phyloP scores from a whole-genome alignment of 2,329 filamentous ascomycete species.

The Alternaria metachromatica region DNA sequence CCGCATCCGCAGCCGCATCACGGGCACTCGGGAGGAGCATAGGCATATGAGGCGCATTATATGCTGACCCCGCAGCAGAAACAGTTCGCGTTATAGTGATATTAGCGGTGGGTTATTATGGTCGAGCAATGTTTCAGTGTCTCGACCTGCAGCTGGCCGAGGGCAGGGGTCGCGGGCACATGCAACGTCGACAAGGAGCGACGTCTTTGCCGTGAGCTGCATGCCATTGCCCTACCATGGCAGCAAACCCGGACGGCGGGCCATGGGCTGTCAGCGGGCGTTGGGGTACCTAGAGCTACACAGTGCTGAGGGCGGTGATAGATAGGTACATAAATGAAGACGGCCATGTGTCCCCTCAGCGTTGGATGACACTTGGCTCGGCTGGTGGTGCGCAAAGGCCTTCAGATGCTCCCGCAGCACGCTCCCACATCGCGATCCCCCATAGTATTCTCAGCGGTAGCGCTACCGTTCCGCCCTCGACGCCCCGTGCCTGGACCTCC shows the following conservation, averaged over 20 bases:
- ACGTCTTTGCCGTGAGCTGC: conserved; percentile 3
- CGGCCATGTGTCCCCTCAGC: background rate
- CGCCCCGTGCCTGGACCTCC: conserved; percentile 6
- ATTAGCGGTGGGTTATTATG: conserved; percentile 9
- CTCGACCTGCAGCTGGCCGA: conserved; percentile 8
- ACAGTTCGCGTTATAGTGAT: conserved; percentile 18
- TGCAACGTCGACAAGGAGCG: background rate
- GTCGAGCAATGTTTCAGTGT: conserved; percentile 23
- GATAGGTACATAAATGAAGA: background rate
- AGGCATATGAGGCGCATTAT: background rate
- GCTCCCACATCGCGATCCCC: conserved; percentile 6
- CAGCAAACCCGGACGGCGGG: conserved; percentile 3
- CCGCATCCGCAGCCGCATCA: background rate
- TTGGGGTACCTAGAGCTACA: background rate
- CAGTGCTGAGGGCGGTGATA: background rate
- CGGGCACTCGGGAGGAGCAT: background rate
- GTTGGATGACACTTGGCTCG: conserved; percentile 6
- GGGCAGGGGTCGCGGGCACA: conserved; percentile 4
- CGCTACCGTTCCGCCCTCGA: conserved; percentile 17
- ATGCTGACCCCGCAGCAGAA: conserved; percentile 13
- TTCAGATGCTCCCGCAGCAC: conserved; percentile 11
- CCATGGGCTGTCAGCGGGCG: background rate
- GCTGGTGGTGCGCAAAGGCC: conserved; percentile 6
- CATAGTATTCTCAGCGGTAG: conserved; percentile 13
- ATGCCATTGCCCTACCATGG: conserved; percentile 3